These are phyloP conservation scores for Pisolithus marmoratus DNA, from an alignment of 768 basidiomycete species.

Conservation along the genomic window DNA sequence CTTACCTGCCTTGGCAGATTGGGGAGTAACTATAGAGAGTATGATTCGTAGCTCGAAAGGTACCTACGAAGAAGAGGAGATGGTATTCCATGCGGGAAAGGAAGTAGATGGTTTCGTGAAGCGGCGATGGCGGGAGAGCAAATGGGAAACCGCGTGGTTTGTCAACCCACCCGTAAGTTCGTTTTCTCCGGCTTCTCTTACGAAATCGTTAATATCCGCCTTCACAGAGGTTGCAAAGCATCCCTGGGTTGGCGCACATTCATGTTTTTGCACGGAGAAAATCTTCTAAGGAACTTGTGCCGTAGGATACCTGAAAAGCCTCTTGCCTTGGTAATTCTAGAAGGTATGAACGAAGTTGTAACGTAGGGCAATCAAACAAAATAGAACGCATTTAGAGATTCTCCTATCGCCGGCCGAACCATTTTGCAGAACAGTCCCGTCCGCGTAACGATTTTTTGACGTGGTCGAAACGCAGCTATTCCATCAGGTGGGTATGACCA, in stretches of 20 bases:
- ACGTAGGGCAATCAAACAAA: too few relatives aligned
- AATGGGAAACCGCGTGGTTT: constrained; percentile 94
- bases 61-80: constrained; percentile 46
- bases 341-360: too few relatives aligned
- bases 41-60: constrained; percentile 48
- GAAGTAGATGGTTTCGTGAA: constrained; percentile 62
- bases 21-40: constrained; percentile 61
- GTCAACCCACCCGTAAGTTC: constrained; percentile 76
- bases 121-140: constrained; percentile 58
- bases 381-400: too few relatives aligned
- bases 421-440: too few relatives aligned
- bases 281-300: constrained; percentile 14
- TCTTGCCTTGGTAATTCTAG: background rate
- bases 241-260: constrained; percentile 76
- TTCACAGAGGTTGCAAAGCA: constrained; percentile 70
- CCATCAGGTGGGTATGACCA: too few relatives aligned
- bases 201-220: background rate
- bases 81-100: constrained; percentile 44
- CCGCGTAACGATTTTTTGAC: too few relatives aligned
- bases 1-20: constrained; percentile 61
- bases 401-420: too few relatives aligned
- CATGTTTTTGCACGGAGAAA: constrained; percentile 78
- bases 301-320: constrained; percentile 8
- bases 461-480: too few relatives aligned
- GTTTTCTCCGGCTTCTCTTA: background rate